Conservation (phyloP, 306 rosid species). For the Canavalia ensiformis region DNA sequence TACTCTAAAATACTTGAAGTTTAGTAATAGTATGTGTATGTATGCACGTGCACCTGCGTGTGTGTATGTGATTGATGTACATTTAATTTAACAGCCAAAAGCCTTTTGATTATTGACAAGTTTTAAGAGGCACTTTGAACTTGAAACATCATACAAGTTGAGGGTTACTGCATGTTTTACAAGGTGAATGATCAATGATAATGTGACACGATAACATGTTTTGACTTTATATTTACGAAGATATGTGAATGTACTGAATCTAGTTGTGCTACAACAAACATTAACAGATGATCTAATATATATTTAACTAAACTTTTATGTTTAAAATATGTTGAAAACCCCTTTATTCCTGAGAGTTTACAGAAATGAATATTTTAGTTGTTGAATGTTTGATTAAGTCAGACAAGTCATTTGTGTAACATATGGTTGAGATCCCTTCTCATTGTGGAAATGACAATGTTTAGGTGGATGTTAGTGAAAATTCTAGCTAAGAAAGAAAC, state of each 20-base stretch:
- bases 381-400: constrained; percentile 9
- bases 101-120: background rate
- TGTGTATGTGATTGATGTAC: background rate
- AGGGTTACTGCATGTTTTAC: background rate
- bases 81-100: background rate
- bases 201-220: background rate
- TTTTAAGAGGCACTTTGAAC: constrained; percentile 17
- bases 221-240: background rate
- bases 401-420: background rate
- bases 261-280: constrained; percentile 1
- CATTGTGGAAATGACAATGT: background rate
- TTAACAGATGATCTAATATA: background rate
- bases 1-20: constrained; percentile 10
- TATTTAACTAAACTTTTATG: constrained; percentile 16
- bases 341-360: background rate
- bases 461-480: constrained; percentile 1
- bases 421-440: background rate
- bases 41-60: background rate
- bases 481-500: background rate
- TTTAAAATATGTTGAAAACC: constrained; percentile 20
- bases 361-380: background rate
- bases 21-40: background rate
- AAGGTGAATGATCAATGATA: background rate
- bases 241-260: background rate
- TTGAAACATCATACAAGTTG: constrained; percentile 19